phyloP scores from a whole-genome alignment of 306 rosid genomes.

The Datisca glomerata region DNA sequence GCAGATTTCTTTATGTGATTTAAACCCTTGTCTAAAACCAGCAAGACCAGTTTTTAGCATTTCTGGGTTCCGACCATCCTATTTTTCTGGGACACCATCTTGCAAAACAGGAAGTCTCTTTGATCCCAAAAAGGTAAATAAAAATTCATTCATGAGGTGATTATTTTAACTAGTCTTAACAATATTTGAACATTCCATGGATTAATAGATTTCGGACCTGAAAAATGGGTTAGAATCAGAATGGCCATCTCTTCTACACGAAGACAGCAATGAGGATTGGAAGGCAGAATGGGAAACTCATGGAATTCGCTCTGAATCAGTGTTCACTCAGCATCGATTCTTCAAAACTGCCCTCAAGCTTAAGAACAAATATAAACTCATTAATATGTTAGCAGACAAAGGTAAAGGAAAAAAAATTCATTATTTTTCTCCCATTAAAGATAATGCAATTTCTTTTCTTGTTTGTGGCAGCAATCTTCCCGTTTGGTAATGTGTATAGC shows the following conservation, averaged over 20 bases:
- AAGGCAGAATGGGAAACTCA: conserved; percentile 16
- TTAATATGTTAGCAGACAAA: conserved; percentile 7
- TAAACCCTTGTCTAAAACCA: conserved; percentile 12
- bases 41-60: conserved; percentile 16
- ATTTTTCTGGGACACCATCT: not conserved
- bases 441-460: not conserved
- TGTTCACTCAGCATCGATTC: conserved; percentile 10
- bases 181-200: too few relatives aligned
- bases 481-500: conserved; percentile 14
- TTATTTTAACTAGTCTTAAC: too few relatives aligned
- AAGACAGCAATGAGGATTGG: conserved; percentile 4
- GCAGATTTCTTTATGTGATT: conserved; percentile 11
- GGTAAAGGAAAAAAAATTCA: not conserved
- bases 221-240: conserved; percentile 1
- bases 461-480: conserved; percentile 7
- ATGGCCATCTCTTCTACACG: conserved; percentile 18
- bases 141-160: too few relatives aligned
- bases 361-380: conserved; percentile 7
- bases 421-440: not conserved
- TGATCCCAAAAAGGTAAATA: conserved; percentile 11
- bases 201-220: conserved; percentile 14
- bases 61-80: conserved; percentile 15
- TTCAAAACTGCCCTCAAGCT: conserved; percentile 14
- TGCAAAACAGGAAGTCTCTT: not conserved
- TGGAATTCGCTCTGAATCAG: conserved; percentile 8